Base-by-base conservation (phyloP, 2,329 filamentous ascomycete species). In the Arthrobotrys megalospora region DNA sequence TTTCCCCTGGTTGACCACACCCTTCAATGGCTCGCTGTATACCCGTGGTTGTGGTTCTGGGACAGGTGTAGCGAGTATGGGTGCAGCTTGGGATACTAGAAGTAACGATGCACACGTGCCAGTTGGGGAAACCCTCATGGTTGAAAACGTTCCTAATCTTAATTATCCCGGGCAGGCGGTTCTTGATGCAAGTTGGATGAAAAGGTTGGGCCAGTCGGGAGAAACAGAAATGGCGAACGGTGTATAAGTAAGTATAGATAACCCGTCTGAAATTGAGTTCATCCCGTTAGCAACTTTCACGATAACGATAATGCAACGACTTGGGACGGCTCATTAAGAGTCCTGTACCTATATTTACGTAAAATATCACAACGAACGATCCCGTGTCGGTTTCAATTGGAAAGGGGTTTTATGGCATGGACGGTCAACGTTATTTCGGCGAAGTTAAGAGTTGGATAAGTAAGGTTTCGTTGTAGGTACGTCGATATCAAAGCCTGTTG, bases 11-110 rank as follows among this genome's bases (percentile, higher is more conserved):
- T 75, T 36, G 19, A 75, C 43, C 34, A 75, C 52, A 34, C 43
- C 63, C 43, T 75, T 75, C 63, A 75, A 63, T 41, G 62, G 70
- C 36, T 62, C 52, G 55, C 53, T 75, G 24, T 52, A 50, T 63
- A 67, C 70, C 63, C 70, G 70, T 63, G 63, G 63, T 36, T 68
- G 63, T 67, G 70, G 70, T 62, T 67, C 70, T 67, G 63, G 70
- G 55, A 68, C 52, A 52, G 70, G 70, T 38, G 63, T 63, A 62
- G 63, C 50, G 43, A 75, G 52, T 38, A 64, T 64, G 28, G 70
- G 70, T 48, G 63, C 70, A 53, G 63, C 53, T 43, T 75, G 70
- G 62, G 62, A 53, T 43, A 58, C 70, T 19, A 67, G 63, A 53
- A 75, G 43, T 19, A 75, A 48, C n/a, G 70, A 62, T 47, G 70